Conservation (phyloP, 495 filamentous ascomycete genomes). For the Chaetomium cochliodes region DNA sequence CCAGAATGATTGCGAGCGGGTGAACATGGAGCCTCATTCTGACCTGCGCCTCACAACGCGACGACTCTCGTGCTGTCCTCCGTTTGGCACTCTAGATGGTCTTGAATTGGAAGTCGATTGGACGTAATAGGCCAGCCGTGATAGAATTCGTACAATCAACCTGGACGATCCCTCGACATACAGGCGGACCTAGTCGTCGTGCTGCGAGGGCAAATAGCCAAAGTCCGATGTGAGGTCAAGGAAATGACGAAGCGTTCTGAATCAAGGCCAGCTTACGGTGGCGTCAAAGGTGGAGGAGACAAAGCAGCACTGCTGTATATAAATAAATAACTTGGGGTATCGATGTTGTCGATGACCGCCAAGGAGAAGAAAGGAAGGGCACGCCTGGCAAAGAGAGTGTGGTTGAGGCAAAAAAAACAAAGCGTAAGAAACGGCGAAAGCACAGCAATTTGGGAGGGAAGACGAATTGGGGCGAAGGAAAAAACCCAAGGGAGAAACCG, state of each 20-base stretch:
- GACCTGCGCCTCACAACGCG: constrained; percentile 16
- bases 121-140: constrained; percentile 42
- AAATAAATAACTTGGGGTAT: constrained; percentile 17
- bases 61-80: neutral
- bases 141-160: constrained; percentile 34
- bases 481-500: constrained; percentile 17
- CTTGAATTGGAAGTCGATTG: constrained; percentile 16
- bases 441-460: constrained; percentile 19
- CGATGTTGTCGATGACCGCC: constrained; percentile 6
- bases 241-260: constrained; percentile 17
- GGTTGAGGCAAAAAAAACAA: constrained; percentile 12
- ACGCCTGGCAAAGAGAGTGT: constrained; percentile 17
- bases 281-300: constrained; percentile 17
- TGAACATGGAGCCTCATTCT: constrained; percentile 43
- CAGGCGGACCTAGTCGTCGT: neutral
- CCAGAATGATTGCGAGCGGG: constrained; percentile 36
- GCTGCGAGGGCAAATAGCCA: neutral
- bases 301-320: constrained; percentile 15
- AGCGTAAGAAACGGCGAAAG: constrained; percentile 22
- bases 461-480: constrained; percentile 13
- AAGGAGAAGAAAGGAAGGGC: constrained; percentile 20
- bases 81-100: neutral
- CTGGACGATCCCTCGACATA: constrained; percentile 13
- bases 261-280: constrained; percentile 3
- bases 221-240: neutral